A percentile compares a stretch with the other conserved stretches of the same genome.
Conservation (phyloP, 2,329 filamentous ascomycete species). For the Sarocladium oryzae region DNA sequence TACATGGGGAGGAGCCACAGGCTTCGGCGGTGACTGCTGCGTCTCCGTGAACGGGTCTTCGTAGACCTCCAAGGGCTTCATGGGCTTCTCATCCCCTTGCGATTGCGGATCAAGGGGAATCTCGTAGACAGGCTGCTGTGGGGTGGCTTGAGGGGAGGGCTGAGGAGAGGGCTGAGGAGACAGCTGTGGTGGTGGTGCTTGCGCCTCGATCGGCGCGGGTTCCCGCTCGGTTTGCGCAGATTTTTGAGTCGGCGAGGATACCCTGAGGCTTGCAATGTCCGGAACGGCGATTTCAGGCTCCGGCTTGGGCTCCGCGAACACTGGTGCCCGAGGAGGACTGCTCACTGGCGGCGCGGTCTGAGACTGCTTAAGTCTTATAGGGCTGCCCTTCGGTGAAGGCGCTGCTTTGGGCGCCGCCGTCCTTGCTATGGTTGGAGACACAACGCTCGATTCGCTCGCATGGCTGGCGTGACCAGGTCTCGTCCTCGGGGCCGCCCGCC, state of each 20-base stretch:
- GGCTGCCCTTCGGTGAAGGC: constrained; percentile 36
- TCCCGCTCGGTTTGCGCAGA: constrained; percentile 9
- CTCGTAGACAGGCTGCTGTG: constrained; percentile 12
- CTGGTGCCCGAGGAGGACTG: constrained; percentile 13
- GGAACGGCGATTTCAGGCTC: constrained; percentile 10
- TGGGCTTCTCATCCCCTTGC: constrained; percentile 21
- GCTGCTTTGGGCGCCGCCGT: neutral
- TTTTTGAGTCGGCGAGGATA: neutral
- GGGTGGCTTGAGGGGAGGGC: constrained; percentile 8
- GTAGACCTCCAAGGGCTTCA: constrained; percentile 47
- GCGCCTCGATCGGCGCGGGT: neutral
- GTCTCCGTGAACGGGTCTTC: constrained; percentile 54
- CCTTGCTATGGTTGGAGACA: constrained; percentile 33
- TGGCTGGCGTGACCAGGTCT: constrained; percentile 42
- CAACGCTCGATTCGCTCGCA: constrained; percentile 43
- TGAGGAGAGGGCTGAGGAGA: too few relatives aligned
- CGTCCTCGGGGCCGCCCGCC: constrained; percentile 38
- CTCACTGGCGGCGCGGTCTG: constrained; percentile 19
- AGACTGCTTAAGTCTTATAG: constrained; percentile 30
- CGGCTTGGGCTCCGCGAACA: constrained; percentile 2
- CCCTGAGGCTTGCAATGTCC: constrained; percentile 10
- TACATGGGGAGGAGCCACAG: constrained; percentile 41
- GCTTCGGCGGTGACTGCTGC: constrained; percentile 35
- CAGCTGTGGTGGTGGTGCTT: constrained; percentile 11
- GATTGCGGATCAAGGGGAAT: constrained; percentile 9